Evolutionary conservation across 805 yeast genomes (phyloP).

Genomic region (Saturnispora gosingensis): DNA sequence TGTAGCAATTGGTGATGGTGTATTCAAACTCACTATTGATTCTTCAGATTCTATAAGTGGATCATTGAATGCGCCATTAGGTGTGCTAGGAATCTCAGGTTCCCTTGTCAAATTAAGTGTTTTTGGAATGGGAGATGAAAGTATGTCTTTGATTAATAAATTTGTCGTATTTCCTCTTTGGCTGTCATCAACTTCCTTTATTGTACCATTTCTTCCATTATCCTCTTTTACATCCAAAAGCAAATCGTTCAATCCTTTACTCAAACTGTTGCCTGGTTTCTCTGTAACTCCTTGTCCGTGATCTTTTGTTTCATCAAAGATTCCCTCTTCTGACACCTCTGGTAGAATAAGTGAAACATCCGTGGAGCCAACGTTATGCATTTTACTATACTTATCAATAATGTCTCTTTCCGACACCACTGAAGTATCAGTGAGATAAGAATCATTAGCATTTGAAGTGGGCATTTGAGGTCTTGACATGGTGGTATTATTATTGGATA

Average conservation of each 20-base stretch:
- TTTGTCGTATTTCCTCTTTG: neutral
- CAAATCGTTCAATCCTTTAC: neutral
- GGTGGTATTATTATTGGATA: neutral
- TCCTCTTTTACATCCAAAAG: neutral
- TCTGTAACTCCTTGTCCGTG: neutral
- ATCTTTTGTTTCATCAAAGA: neutral
- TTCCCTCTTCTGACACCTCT: neutral
- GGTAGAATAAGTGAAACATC: neutral
- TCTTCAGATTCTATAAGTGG: neutral
- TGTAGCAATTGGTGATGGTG: neutral
- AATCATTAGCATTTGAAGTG: neutral
- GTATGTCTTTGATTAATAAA: neutral
- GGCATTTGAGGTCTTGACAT: neutral
- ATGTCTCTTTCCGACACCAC: slow-evolving; percentile 3
- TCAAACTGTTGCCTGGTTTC: neutral
- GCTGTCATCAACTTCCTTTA: neutral
- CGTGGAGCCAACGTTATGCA: neutral
- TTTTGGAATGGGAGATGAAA: neutral
- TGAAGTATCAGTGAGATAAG: neutral
- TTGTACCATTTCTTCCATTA: neutral
- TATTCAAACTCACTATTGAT: neutral
- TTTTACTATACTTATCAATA: slow-evolving; percentile 4
- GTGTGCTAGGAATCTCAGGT: neutral
- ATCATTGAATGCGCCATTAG: neutral
- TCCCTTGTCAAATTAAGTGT: neutral